A percentile compares a stretch with the other conserved stretches of the same genome.
Evolutionary conservation across 345 rosid species (phyloP).

Genomic region (Carallia brachiata): DNA sequence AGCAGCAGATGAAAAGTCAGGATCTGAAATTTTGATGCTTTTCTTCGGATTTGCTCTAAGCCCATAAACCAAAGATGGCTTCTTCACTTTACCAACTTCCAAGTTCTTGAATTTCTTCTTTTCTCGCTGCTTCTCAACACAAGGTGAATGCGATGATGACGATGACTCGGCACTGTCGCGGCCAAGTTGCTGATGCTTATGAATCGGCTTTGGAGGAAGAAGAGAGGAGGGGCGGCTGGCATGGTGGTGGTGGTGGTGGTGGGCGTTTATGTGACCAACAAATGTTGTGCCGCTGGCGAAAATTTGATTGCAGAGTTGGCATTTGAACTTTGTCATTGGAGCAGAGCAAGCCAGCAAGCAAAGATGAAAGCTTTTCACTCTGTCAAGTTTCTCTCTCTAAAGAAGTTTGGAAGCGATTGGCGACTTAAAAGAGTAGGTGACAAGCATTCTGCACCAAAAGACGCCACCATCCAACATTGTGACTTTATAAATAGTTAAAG

Average conservation of each 20-base stretch:
- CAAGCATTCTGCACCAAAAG: slow-evolving; percentile 45
- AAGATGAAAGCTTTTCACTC: not conserved
- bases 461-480: slow-evolving; percentile 25
- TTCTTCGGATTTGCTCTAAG: slow-evolving; percentile 37
- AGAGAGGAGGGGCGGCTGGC: slow-evolving; percentile 10
- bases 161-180: slow-evolving; percentile 6
- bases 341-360: slow-evolving; percentile 22
- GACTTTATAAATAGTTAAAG: slow-evolving; percentile 8
- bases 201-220: slow-evolving; percentile 15
- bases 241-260: slow-evolving; percentile 27
- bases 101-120: slow-evolving; percentile 12
- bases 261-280: slow-evolving; percentile 38
- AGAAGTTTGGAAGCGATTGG: slow-evolving; percentile 15
- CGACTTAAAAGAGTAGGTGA: slow-evolving; percentile 40
- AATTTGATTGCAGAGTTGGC: slow-evolving; percentile 33
- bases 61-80: slow-evolving; percentile 16
- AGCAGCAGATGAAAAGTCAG: slow-evolving; percentile 31
- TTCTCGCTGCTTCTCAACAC: slow-evolving; percentile 14
- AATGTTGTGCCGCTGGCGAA: slow-evolving; percentile 35
- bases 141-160: slow-evolving; percentile 15
- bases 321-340: slow-evolving; percentile 27
- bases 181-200: slow-evolving; percentile 11
- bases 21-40: slow-evolving; percentile 35
- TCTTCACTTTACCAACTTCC: slow-evolving; percentile 15
- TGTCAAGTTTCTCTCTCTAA: slow-evolving; percentile 7